These are phyloP conservation scores for Arachnomyces sp. DNA, from an alignment of 2,329 filamentous ascomycete species.

Conservation along the genomic window DNA sequence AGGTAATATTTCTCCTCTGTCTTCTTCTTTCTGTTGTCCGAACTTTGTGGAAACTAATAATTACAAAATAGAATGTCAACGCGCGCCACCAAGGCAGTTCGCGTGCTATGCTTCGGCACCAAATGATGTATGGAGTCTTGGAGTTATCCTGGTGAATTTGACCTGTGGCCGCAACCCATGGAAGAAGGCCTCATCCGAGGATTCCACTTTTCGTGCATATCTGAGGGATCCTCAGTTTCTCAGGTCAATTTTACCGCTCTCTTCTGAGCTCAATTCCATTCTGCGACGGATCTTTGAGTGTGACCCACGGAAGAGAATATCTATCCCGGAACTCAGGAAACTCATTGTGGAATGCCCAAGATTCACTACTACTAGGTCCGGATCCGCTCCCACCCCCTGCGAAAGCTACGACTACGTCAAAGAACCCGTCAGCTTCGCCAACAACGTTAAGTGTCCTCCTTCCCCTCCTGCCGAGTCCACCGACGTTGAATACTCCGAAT, in stretches of 20 bases:
- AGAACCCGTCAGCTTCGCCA: constrained; percentile 27
- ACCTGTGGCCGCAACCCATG: constrained; percentile 97
- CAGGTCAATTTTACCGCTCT: constrained; percentile 84
- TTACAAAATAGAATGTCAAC: constrained; percentile 66
- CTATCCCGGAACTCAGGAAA: constrained; percentile 67
- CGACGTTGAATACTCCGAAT: constrained; percentile 30
- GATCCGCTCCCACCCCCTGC: constrained; percentile 29
- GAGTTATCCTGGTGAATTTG: constrained; percentile 93
- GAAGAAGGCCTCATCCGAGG: constrained; percentile 90
- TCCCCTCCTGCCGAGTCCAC: constrained; percentile 26
- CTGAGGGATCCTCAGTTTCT: constrained; percentile 78
- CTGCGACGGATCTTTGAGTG: constrained; percentile 79
- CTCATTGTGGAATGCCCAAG: constrained; percentile 67
- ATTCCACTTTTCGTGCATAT: constrained; percentile 90
- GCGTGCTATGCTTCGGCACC: constrained; percentile 79
- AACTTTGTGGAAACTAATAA: constrained; percentile 12
- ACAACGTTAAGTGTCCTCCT: constrained; percentile 28
- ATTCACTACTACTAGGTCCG: constrained; percentile 50
- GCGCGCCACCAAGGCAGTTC: constrained; percentile 50
- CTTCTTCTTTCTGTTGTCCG: constrained; percentile 5
- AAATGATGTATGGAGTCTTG: constrained; percentile 97
- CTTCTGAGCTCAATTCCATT: constrained; percentile 81
- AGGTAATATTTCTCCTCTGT: constrained; percentile 50
- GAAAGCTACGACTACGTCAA: constrained; percentile 23
- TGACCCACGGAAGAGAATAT: constrained; percentile 74